Conservation (phyloP, 2,329 filamentous ascomycete species). For the Fusarium verrucosum region DNA sequence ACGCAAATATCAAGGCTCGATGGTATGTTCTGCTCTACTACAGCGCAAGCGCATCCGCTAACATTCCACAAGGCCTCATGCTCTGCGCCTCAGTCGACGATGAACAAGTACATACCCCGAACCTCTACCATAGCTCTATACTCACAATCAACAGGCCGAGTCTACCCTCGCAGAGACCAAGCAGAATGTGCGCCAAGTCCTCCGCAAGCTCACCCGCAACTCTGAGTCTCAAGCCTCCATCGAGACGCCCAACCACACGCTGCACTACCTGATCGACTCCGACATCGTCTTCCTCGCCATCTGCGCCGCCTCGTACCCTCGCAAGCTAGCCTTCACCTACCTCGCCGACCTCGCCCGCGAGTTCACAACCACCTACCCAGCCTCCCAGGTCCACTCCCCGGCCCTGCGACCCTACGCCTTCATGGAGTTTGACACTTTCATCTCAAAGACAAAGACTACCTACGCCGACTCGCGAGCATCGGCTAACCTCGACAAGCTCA, state of each 20-base stretch:
- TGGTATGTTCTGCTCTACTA: conserved; percentile 61
- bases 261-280: conserved; percentile 89
- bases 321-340: conserved; percentile 98
- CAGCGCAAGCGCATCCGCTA: conserved; percentile 12
- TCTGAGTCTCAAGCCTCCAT: conserved; percentile 92
- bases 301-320: conserved; percentile 91
- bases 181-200: conserved; percentile 86
- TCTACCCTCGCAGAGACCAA: conserved; percentile 87
- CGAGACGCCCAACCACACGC: conserved; percentile 81
- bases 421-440: conserved; percentile 98
- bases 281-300: conserved; percentile 93
- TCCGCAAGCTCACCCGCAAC: conserved; percentile 87
- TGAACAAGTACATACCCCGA: conserved; percentile 66
- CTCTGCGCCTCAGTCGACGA: conserved; percentile 95
- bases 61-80: conserved; percentile 76
- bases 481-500: conserved; percentile 93
- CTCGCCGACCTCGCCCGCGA: conserved; percentile 90
- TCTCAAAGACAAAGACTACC: conserved; percentile 88
- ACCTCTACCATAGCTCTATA: neutral
- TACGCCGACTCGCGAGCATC: conserved; percentile 93
- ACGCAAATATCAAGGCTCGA: conserved; percentile 95
- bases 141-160: conserved; percentile 60
- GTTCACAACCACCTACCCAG: conserved; percentile 86
- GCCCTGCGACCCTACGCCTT: conserved; percentile 91
- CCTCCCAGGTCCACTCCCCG: conserved; percentile 76